Evolutionary conservation across 2,329 filamentous ascomycete species (phyloP).

Genomic region (Cyphellophora europaea): DNA sequence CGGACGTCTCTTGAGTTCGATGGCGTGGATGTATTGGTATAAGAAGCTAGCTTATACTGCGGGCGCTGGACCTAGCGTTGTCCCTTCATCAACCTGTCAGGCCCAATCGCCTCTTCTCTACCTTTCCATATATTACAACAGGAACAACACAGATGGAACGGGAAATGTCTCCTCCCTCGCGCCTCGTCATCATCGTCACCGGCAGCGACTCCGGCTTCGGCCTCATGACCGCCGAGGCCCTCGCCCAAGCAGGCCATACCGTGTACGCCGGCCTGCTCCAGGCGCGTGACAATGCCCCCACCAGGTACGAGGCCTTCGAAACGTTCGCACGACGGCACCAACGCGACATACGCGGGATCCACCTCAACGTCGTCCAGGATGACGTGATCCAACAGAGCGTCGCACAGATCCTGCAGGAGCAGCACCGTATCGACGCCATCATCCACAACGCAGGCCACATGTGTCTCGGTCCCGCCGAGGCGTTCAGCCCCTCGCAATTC

Average conservation of each 20-base stretch:
- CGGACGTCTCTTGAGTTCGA: too few species aligned
- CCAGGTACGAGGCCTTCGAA: constrained; percentile 2
- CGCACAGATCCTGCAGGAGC: constrained; percentile 8
- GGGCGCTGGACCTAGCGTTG: too few species aligned
- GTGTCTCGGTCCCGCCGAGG: constrained; percentile 11
- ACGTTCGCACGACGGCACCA: constrained; percentile 4
- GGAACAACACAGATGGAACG: too few species aligned
- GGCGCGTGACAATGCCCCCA: not conserved
- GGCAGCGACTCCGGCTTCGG: constrained; percentile 8
- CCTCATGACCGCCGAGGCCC: constrained; percentile 5
- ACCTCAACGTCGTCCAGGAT: constrained; percentile 10
- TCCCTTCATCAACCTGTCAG: too few species aligned
- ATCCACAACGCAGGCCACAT: constrained; percentile 17
- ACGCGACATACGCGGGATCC: constrained; percentile 6
- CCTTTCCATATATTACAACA: too few species aligned
- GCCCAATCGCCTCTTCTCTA: too few species aligned
- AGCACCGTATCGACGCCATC: constrained; percentile 12
- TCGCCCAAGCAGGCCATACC: constrained; percentile 9
- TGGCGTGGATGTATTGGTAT: too few species aligned
- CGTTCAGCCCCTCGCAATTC: constrained; percentile 12
- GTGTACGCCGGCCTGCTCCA: constrained; percentile 12
- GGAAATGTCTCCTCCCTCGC: too few species aligned
- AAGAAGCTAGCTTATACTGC: too few species aligned
- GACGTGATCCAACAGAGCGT: constrained; percentile 8
- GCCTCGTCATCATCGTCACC: constrained; percentile 6